Evolutionary conservation across 352 stramenopile species (phyloP), one percentile per base, ranked within the genome.

Genomic region (Blastocystis sp.): DNA sequence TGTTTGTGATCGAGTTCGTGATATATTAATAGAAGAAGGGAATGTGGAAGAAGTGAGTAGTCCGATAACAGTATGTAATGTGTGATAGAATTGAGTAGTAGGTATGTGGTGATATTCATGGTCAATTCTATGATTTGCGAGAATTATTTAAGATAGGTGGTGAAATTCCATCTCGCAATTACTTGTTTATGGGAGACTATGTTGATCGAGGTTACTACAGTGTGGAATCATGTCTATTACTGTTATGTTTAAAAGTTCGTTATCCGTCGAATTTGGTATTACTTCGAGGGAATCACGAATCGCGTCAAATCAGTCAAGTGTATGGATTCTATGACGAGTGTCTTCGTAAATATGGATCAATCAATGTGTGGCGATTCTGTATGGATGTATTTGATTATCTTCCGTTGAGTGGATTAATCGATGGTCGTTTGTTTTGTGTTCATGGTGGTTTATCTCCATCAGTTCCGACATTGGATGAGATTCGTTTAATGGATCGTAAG

Each of bases 311-410:
- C 88, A 99, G 95, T 24, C 94, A 98, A 88, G 95, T 98, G 7
- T 99, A 99, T 88, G 96, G 96, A 34, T 99, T 99, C 88, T 98
- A 98, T 88, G 96, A 98, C 88, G 96, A 99, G 89, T 99, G 96
- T 87, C 89, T 97, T 29, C 90, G 94, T 86, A 94, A 98, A 88
- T 99, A 98, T 88, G 95, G 95, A 49, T 97, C 91, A 38, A 96
- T 98, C 65, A 99, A 99, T 89, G 96, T 99, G 36, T 99, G 96
- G 96, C 91, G 93, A 51, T 98, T 98, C 89, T 99, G 95, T 91
- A 99, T 95, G 71, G 96, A 99, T 87, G 97, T 99, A 87, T 99
- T 99, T 87, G 96, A 99, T 90, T 99, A 98, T 91, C 92, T 99
- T 87, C 95, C 90, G 88, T 89, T 99, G 7, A 94, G 91, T 44